Base-by-base conservation (phyloP, 495 filamentous ascomycete species). In the Hyaloscypha bicolor region DNA sequence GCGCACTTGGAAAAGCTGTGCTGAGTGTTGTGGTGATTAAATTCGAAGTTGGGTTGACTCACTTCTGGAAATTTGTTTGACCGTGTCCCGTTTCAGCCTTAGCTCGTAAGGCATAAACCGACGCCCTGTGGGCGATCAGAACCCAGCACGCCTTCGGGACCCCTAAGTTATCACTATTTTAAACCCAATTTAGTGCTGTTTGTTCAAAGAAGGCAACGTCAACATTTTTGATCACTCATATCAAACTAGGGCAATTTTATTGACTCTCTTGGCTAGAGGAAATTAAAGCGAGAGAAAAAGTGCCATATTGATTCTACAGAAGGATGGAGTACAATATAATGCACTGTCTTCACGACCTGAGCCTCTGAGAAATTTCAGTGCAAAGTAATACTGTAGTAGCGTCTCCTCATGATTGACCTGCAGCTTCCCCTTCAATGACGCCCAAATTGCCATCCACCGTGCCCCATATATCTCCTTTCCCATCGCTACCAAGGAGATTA, bases 391-490 rank as follows among this genome's bases (percentile, higher is more conserved):
- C 42, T 14, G 16, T 48, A 4, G 42, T 4, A 16, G 9, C 21
- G 0, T 14, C n/a, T 61, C 32, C 52, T 19, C 32, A 55, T 16
- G 12, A 30, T 30, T 21, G 37, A 55, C 58, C 30, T 8, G 33
- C 35, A 35, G 31, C 52, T 57, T 73, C 64, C 16, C 62, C 22
- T 45, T 67, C 65, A 30, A 74, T 71, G 35, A 58, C 69, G 30
- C 66, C 66, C 14, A 74, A 56, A 53, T 65, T 65, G 9, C 72
- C 72, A 58, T 69, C 72, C 33, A 74, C 45, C 22, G 22, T 42
- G 48, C 63, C 45, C 72, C 72, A 74, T 14, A 69, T 69, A 63
- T 71, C 66, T 35, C 25, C 42, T 25, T 53, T 25, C 19, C 30
- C 19, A n/a, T 48, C 39, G 45, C 25, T 45, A 5, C 72, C 69